Evolutionary conservation across 345 rosid genomes (phyloP).

Genomic region (Murraya koenigii): DNA sequence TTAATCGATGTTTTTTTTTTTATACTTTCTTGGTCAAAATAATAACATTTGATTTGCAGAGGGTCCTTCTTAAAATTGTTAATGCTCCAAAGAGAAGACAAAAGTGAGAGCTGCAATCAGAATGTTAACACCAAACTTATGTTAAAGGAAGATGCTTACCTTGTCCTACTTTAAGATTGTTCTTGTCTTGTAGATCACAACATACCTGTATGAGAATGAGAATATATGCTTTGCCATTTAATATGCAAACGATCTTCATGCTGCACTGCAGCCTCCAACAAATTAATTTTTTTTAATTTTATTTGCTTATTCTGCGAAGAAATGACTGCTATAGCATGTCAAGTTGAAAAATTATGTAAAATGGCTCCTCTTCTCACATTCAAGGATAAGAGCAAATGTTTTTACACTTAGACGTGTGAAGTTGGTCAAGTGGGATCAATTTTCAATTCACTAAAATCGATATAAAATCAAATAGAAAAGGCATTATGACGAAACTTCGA

Average conservation of each 20-base stretch:
- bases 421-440: neutral
- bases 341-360: neutral
- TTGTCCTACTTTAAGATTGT: constrained; percentile 14
- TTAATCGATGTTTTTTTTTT: neutral
- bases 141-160: constrained; percentile 16
- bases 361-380: too few relatives aligned
- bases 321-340: neutral
- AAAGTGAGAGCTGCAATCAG: constrained; percentile 27
- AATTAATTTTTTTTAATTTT: neutral
- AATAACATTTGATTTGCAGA: neutral
- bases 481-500: too few relatives aligned
- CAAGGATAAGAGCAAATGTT: neutral
- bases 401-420: neutral
- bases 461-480: neutral
- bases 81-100: constrained; percentile 8
- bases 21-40: neutral
- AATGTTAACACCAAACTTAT: constrained; percentile 16
- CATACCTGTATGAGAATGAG: constrained; percentile 1
- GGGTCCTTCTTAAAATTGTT: neutral
- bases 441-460: neutral
- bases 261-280: neutral
- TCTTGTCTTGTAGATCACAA: neutral
- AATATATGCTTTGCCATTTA: constrained; percentile 6
- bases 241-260: neutral
- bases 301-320: neutral